Evolutionary conservation across 2,329 filamentous ascomycete genomes (phyloP).

Genomic region (Sclerotinia borealis): DNA sequence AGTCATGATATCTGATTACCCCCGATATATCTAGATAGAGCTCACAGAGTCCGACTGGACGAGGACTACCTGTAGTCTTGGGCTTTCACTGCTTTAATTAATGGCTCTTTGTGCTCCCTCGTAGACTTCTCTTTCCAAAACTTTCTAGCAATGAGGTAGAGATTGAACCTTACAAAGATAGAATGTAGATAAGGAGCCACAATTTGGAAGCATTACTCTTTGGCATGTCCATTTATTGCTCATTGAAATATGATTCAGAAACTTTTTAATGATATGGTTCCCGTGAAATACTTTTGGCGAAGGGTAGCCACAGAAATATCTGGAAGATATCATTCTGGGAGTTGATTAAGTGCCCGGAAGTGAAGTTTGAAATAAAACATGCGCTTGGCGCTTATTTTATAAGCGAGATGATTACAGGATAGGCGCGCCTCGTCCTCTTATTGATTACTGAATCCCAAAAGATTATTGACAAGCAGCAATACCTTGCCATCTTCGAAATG

Average conservation of each 20-base stretch:
- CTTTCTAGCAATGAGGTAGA: not conserved
- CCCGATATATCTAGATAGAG: not conserved
- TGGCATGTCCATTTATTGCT: not conserved
- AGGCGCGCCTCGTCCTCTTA: not conserved
- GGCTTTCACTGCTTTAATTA: not conserved
- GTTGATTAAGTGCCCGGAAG: not conserved
- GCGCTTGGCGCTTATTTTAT: not conserved
- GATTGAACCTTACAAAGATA: not conserved
- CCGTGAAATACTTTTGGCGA: not conserved
- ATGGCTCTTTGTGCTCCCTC: too few species aligned
- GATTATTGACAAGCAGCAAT: constrained; percentile 1
- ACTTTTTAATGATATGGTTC: not conserved
- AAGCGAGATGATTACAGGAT: not conserved
- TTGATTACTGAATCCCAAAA: not conserved
- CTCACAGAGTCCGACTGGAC: not conserved
- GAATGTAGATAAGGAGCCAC: not conserved
- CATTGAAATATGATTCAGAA: not conserved
- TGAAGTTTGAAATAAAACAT: not conserved
- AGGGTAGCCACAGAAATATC: too few species aligned
- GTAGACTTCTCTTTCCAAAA: not conserved
- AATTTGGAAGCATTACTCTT: not conserved
- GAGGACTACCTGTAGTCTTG: not conserved
- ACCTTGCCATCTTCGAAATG: constrained; percentile 21
- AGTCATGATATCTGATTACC: not conserved
- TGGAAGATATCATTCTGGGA: not conserved